Percentiles rank a stretch among this genome's conserved stretches.
Conservation (phyloP, 2,329 filamentous ascomycete species). For the Aspergillus sp. region DNA sequence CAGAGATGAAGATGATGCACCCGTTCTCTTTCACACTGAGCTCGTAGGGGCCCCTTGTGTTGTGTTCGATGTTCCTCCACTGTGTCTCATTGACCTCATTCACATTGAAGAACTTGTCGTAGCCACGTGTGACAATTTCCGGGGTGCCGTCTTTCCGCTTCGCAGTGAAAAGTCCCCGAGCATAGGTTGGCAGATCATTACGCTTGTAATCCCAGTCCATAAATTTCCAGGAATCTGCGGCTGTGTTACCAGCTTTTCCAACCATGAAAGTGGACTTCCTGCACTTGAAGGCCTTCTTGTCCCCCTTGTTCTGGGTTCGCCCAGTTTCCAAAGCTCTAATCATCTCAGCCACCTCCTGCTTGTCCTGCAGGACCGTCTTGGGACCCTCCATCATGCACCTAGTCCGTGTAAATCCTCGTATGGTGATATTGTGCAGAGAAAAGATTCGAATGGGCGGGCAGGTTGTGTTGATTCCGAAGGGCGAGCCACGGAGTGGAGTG, state of each 20-base stretch:
- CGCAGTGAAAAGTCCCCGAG: conserved; percentile 90
- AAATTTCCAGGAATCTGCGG: conserved; percentile 88
- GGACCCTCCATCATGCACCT: conserved; percentile 1
- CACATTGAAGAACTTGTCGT: conserved; percentile 99
- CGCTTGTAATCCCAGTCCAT: conserved; percentile 97
- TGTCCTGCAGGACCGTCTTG: conserved; percentile 67
- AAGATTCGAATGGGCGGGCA: background rate
- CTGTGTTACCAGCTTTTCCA: conserved; percentile 61
- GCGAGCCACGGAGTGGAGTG: background rate
- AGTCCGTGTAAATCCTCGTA: background rate
- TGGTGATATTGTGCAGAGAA: background rate
- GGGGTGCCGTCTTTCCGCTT: conserved; percentile 61
- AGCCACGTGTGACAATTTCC: conserved; percentile 85
- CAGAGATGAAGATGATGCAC: conserved; percentile 98
- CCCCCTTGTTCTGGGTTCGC: conserved; percentile 49
- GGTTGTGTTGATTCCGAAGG: background rate
- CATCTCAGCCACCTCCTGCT: conserved; percentile 65
- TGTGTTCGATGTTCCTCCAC: conserved; percentile 74
- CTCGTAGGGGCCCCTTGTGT: conserved; percentile 87
- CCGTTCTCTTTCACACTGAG: conserved; percentile 97
- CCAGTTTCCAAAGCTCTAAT: conserved; percentile 62
- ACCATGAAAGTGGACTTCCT: conserved; percentile 80
- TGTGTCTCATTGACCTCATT: conserved; percentile 77
- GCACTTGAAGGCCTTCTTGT: conserved; percentile 65
- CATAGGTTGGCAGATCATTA: conserved; percentile 80